phyloP scores from a whole-genome alignment of 2,329 filamentous ascomycete genomes.

The Camillea tinctor region DNA sequence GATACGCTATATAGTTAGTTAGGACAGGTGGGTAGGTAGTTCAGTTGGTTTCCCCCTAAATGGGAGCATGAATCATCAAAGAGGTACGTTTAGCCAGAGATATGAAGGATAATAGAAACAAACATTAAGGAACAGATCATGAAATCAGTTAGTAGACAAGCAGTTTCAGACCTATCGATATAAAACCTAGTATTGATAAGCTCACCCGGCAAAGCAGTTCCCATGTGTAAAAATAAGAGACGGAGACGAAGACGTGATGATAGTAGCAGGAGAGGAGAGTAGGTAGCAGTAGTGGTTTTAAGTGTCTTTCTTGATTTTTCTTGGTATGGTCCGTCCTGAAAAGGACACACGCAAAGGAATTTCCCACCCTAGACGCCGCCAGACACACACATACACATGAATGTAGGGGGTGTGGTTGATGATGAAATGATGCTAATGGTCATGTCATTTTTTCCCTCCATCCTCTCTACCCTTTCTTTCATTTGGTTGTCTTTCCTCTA shows the following conservation, averaged over 20 bases:
- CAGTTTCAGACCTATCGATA: slow-evolving; percentile 17
- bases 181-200: slow-evolving; percentile 33
- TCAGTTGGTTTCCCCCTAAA: too few relatives aligned
- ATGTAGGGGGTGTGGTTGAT: background rate
- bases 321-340: slow-evolving; percentile 20
- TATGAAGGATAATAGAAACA: too few relatives aligned
- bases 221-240: slow-evolving; percentile 20
- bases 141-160: background rate
- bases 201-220: slow-evolving; percentile 28
- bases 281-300: slow-evolving; percentile 14
- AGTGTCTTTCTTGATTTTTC: slow-evolving; percentile 14
- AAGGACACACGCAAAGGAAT: slow-evolving; percentile 29
- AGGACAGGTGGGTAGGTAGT: too few relatives aligned
- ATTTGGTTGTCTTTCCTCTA: slow-evolving; percentile 4
- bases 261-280: slow-evolving; percentile 29
- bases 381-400: slow-evolving; percentile 24
- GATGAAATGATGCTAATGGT: background rate
- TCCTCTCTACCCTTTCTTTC: slow-evolving; percentile 8
- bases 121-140: too few relatives aligned
- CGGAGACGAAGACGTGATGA: background rate
- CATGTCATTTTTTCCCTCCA: slow-evolving; percentile 19
- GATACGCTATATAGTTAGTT: too few relatives aligned
- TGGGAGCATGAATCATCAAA: too few relatives aligned
- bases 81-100: too few relatives aligned
- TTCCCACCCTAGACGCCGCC: slow-evolving; percentile 36